phyloP scores from a whole-genome alignment of 2,329 filamentous ascomycete species.

The Kalaharituber pfeilii region DNA sequence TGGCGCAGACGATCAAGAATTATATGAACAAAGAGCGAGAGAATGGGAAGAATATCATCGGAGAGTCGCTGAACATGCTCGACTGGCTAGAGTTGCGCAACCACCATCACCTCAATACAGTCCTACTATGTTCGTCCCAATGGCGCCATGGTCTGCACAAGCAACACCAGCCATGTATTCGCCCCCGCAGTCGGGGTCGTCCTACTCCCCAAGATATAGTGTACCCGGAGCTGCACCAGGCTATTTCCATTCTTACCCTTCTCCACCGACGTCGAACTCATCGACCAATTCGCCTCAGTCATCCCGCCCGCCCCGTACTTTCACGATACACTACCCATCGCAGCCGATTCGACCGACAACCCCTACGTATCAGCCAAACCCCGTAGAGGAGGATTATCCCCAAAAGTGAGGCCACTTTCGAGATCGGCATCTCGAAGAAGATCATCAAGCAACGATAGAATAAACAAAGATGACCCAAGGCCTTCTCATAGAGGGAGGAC shows the following conservation, averaged over 20 bases:
- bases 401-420: background rate
- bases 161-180: background rate
- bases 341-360: background rate
- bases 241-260: background rate
- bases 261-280: background rate
- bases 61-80: conserved; percentile 5
- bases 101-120: conserved; percentile 10
- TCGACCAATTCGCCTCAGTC: background rate
- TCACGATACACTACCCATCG: background rate
- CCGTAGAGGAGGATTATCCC: background rate
- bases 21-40: conserved; percentile 11
- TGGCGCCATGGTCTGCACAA: background rate
- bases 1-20: conserved; percentile 12
- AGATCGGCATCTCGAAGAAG: background rate
- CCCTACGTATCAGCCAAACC: background rate
- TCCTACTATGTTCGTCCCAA: background rate
- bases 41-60: conserved; percentile 16
- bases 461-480: background rate
- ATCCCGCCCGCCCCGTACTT: background rate
- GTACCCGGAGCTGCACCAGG: background rate
- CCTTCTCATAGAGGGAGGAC: background rate
- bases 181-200: background rate
- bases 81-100: background rate
- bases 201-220: background rate
- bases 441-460: background rate